These are phyloP conservation scores for Hyaloscypha variabilis DNA, from an alignment of 495 filamentous ascomycete genomes.

Conservation along the genomic window DNA sequence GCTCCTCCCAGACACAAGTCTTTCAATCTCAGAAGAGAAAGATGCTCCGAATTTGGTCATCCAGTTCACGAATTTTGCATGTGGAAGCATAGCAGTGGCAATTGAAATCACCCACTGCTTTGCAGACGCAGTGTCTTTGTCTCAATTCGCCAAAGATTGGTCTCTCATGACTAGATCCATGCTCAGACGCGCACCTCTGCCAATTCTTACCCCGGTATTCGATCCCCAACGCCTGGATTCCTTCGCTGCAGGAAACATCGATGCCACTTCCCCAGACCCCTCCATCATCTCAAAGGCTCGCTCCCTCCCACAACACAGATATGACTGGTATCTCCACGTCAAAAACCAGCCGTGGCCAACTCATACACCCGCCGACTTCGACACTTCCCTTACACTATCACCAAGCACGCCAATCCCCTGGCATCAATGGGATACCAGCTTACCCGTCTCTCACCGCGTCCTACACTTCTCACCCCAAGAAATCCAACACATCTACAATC, in stretches of 20 bases:
- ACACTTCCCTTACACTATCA: conserved; percentile 28
- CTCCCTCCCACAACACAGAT: conserved; percentile 40
- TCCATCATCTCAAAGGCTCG: conserved; percentile 31
- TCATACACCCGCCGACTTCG: conserved; percentile 24
- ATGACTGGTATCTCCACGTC: conserved; percentile 37
- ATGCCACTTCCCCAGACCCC: conserved; percentile 27
- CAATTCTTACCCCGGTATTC: conserved; percentile 33
- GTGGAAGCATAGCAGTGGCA: conserved; percentile 44
- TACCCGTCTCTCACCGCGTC: conserved; percentile 34
- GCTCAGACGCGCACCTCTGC: neutral
- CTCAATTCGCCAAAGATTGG: conserved; percentile 50
- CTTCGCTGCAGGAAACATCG: conserved; percentile 33
- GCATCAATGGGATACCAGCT: conserved; percentile 37
- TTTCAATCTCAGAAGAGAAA: conserved; percentile 22
- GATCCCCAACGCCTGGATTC: conserved; percentile 37
- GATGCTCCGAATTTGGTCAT: conserved; percentile 29
- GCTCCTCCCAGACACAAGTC: conserved; percentile 21
- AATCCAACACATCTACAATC: conserved; percentile 27
- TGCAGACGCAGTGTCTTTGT: conserved; percentile 49
- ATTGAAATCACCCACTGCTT: conserved; percentile 48
- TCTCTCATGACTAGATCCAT: conserved; percentile 30
- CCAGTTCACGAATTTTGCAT: conserved; percentile 29
- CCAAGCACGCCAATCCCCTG: conserved; percentile 39
- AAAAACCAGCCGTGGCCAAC: conserved; percentile 33
- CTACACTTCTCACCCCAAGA: conserved; percentile 37